phyloP scores from a whole-genome alignment of 495 filamentous ascomycete species.

The Niebla homalea region DNA sequence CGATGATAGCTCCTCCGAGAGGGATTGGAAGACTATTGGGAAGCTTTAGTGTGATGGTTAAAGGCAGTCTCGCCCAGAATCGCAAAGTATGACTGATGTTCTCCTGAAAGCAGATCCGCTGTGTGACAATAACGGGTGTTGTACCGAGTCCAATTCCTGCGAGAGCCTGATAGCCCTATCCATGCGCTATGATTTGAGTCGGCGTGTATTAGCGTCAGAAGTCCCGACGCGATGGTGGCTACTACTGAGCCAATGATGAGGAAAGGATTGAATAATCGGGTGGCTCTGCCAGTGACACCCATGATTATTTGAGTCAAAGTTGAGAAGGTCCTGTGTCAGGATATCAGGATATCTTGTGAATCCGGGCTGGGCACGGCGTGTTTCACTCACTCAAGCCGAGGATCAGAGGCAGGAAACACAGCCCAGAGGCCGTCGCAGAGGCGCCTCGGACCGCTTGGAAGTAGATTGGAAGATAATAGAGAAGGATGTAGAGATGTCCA shows the following conservation, averaged over 20 bases:
- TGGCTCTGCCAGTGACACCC: conserved; percentile 39
- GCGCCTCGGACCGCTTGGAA: conserved; percentile 40
- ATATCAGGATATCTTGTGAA: conserved; percentile 22
- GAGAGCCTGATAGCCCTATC: conserved; percentile 49
- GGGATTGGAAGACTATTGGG: conserved; percentile 25
- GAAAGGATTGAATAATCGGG: conserved; percentile 50
- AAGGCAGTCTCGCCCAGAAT: not conserved
- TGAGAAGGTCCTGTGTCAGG: not conserved
- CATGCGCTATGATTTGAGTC: conserved; percentile 34
- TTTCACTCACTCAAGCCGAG: conserved; percentile 27
- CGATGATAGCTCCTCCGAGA: conserved; percentile 37
- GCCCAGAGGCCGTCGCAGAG: conserved; percentile 38
- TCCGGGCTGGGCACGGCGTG: not conserved
- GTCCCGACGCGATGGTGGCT: conserved; percentile 38
- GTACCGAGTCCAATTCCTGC: conserved; percentile 48
- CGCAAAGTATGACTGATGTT: not conserved
- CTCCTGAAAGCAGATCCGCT: conserved; percentile 37
- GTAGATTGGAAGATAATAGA: conserved; percentile 53
- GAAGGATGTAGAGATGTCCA: conserved; percentile 31
- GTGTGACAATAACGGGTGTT: conserved; percentile 22
- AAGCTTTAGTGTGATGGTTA: not conserved
- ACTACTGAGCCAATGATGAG: conserved; percentile 35
- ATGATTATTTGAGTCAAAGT: conserved; percentile 21
- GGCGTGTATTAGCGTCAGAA: conserved; percentile 40
- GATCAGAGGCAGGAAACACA: conserved; percentile 54